phyloP scores from a whole-genome alignment of 257 asterid species.

The Forsythia suspensa region DNA sequence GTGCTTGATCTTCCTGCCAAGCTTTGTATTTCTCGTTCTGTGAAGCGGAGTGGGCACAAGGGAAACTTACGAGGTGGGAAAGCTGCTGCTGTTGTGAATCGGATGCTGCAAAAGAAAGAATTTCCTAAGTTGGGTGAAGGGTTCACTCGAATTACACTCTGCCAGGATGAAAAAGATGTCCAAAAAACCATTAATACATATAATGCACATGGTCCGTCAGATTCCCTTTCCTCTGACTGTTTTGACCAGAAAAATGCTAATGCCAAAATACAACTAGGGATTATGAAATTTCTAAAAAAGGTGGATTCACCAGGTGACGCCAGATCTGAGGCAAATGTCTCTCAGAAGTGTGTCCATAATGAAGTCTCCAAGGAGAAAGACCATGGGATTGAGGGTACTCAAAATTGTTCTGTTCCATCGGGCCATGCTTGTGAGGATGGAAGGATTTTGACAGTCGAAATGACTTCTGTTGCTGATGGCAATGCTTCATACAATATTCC shows the following conservation, averaged over 20 bases:
- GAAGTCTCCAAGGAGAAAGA: slow-evolving; percentile 32
- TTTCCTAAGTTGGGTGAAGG: slow-evolving; percentile 79
- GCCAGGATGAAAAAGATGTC: slow-evolving; percentile 68
- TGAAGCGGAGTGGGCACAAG: slow-evolving; percentile 74
- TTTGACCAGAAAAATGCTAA: slow-evolving; percentile 67
- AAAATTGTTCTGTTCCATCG: slow-evolving; percentile 24
- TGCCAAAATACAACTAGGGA: slow-evolving; percentile 74
- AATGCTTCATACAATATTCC: slow-evolving; percentile 39
- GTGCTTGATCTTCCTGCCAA: slow-evolving; percentile 89
- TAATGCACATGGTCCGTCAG: slow-evolving; percentile 54
- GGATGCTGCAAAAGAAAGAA: slow-evolving; percentile 71
- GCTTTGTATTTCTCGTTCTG: slow-evolving; percentile 82
- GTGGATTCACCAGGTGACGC: slow-evolving; percentile 45
- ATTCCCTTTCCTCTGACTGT: slow-evolving; percentile 69
- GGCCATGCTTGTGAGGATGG: slow-evolving; percentile 27
- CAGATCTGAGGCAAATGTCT: slow-evolving; percentile 27
- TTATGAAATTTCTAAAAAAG: slow-evolving; percentile 75
- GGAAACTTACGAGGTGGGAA: slow-evolving; percentile 88
- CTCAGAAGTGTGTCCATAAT: slow-evolving; percentile 19
- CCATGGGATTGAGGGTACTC: slow-evolving; percentile 18
- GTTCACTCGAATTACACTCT: slow-evolving; percentile 64
- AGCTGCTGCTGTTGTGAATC: slow-evolving; percentile 90
- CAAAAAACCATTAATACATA: slow-evolving; percentile 55
- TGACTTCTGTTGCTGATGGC: slow-evolving; percentile 24
- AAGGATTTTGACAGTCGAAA: slow-evolving; percentile 30